These are phyloP conservation scores for Ballota nigra DNA, from an alignment of 257 asterid genomes.

Conservation along the genomic window DNA sequence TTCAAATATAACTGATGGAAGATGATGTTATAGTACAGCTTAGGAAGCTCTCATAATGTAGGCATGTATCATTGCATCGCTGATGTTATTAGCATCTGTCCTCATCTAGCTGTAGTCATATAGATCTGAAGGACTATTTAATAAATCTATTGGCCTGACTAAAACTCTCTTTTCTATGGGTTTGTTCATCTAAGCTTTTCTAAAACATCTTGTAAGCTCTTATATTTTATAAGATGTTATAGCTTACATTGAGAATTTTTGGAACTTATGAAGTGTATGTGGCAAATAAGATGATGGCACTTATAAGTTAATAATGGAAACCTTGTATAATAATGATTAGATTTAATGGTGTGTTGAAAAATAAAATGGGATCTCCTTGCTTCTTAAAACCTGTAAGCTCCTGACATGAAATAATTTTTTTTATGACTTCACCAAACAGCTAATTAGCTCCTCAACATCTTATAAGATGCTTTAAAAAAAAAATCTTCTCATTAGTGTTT, in stretches of 20 bases:
- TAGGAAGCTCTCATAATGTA: constrained; percentile 12
- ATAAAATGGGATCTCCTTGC: background rate
- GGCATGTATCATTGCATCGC: constrained; percentile 5
- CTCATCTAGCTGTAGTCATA: constrained; percentile 1
- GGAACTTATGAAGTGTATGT: background rate
- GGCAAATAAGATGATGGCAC: background rate
- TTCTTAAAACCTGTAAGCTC: background rate
- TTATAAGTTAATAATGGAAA: background rate
- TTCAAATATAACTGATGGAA: constrained; percentile 3
- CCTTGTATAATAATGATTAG: background rate
- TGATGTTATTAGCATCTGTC: constrained; percentile 5
- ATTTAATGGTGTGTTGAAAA: background rate
- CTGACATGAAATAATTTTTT: background rate
- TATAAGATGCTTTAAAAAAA: background rate
- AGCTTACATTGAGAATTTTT: background rate
- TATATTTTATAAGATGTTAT: background rate
- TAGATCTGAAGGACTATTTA: background rate
- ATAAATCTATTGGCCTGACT: background rate
- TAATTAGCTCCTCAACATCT: background rate
- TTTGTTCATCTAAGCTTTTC: background rate
- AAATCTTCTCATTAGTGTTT: constrained; percentile 12
- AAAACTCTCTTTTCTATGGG: background rate
- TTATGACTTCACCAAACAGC: background rate
- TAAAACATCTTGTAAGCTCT: background rate
- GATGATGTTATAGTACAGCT: constrained; percentile 1